A percentile compares a stretch with the other conserved stretches of the same genome.
Evolutionary conservation across 192 early-diverging fungal species (phyloP).

Genomic region (Coemansia sp.): DNA sequence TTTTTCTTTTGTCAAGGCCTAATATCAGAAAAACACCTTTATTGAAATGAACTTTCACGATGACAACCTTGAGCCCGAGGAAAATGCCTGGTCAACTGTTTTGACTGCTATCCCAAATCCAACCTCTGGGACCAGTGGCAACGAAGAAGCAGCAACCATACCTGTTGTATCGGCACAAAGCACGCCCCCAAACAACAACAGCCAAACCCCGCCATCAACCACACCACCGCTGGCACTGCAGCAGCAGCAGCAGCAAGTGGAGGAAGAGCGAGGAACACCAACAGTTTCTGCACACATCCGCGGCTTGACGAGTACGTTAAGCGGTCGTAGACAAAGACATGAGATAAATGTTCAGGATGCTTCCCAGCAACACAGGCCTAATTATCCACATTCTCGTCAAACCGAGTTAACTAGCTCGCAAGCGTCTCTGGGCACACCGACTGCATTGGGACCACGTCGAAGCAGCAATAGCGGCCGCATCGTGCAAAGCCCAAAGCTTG

Average conservation of each 20-base stretch:
- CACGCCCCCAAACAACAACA: background rate
- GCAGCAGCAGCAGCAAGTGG: background rate
- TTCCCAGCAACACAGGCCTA: background rate
- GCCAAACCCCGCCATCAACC: background rate
- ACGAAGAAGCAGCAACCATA: background rate
- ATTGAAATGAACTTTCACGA: background rate
- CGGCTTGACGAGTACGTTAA: slow-evolving; percentile 46
- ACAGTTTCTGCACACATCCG: slow-evolving; percentile 24
- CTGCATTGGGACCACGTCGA: background rate
- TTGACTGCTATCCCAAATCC: slow-evolving; percentile 14
- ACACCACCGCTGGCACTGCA: background rate
- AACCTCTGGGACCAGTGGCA: background rate
- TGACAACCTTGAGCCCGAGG: slow-evolving; percentile 12
- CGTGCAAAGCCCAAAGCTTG: background rate
- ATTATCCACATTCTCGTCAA: background rate
- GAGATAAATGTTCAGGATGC: slow-evolving; percentile 19
- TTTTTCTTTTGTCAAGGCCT: background rate
- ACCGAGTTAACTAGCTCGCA: background rate
- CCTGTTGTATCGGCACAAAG: slow-evolving; percentile 8
- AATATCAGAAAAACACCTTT: background rate
- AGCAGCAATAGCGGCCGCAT: background rate
- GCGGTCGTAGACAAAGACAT: slow-evolving; percentile 37
- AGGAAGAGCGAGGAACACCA: too few species aligned
- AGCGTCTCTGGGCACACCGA: background rate
- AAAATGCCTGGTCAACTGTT: slow-evolving; percentile 46